A percentile compares a stretch with the other conserved stretches of the same genome.
Conservation (phyloP, 129 eudicot genomes). For the Helianthus tuberosus region DNA sequence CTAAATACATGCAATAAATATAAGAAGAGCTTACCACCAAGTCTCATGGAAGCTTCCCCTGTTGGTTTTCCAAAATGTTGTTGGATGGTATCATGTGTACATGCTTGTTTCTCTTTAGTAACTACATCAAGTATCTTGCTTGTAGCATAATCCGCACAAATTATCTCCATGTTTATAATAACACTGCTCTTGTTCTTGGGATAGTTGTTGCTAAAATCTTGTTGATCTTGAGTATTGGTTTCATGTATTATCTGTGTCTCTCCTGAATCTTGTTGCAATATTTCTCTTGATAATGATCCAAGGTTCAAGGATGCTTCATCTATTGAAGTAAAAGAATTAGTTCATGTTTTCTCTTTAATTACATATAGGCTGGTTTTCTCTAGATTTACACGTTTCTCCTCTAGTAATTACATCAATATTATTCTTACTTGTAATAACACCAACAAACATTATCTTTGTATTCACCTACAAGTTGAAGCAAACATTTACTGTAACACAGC, state of each 20-base stretch:
- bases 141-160: background rate
- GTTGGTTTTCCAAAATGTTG: slow-evolving; percentile 9
- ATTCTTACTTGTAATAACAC: too few species aligned
- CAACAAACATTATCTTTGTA: too few species aligned
- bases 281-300: too few species aligned
- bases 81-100: background rate
- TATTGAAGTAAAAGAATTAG: too few species aligned
- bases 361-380: too few species aligned
- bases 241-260: too few species aligned
- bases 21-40: background rate
- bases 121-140: background rate
- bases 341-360: too few species aligned
- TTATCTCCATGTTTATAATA: background rate
- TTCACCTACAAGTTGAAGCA: too few species aligned
- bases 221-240: background rate
- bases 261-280: background rate
- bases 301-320: too few species aligned
- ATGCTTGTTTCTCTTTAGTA: background rate
- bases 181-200: background rate
- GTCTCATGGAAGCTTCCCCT: background rate
- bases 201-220: background rate
- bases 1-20: background rate
- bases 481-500: too few species aligned
- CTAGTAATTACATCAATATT: too few species aligned
- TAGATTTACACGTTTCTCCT: too few species aligned